phyloP scores from a whole-genome alignment of 352 stramenopile species.

The Phytopythium aichiense region DNA sequence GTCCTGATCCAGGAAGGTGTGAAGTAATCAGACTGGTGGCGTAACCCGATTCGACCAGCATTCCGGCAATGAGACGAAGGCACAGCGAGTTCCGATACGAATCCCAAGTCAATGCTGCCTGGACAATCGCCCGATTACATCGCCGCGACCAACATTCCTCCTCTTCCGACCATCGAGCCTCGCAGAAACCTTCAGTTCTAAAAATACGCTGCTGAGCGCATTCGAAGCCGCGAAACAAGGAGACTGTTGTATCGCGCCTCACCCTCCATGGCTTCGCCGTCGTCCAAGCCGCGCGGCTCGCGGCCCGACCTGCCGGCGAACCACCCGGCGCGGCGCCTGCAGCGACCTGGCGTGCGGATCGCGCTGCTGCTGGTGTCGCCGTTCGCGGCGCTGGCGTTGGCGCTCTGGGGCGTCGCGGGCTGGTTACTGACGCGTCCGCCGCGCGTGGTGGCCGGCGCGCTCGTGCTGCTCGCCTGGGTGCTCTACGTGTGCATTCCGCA shows the following conservation, averaged over 20 bases:
- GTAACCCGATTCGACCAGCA: neutral
- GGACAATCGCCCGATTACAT: neutral
- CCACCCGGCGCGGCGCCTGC: conserved; percentile 14
- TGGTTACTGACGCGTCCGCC: conserved; percentile 42
- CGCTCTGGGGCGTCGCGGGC: conserved; percentile 50
- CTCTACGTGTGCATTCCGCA: conserved; percentile 53
- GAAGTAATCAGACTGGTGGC: neutral
- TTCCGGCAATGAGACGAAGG: neutral
- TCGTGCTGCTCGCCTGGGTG: conserved; percentile 29
- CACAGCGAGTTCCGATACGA: neutral
- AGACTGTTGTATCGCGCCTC: neutral
- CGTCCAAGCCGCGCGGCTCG: neutral
- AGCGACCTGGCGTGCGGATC: conserved; percentile 8
- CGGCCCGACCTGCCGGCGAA: conserved; percentile 15
- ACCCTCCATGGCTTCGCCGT: neutral
- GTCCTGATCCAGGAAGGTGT: neutral
- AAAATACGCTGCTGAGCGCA: neutral
- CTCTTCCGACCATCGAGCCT: neutral
- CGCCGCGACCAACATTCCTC: neutral
- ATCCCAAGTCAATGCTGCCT: neutral
- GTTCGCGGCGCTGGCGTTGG: conserved; percentile 40
- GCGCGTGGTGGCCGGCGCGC: conserved; percentile 23
- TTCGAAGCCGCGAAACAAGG: neutral
- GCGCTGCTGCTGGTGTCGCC: conserved; percentile 37
- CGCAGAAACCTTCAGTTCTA: neutral